phyloP scores from a whole-genome alignment of 306 rosid species.

The Begonia peltatifolia region DNA sequence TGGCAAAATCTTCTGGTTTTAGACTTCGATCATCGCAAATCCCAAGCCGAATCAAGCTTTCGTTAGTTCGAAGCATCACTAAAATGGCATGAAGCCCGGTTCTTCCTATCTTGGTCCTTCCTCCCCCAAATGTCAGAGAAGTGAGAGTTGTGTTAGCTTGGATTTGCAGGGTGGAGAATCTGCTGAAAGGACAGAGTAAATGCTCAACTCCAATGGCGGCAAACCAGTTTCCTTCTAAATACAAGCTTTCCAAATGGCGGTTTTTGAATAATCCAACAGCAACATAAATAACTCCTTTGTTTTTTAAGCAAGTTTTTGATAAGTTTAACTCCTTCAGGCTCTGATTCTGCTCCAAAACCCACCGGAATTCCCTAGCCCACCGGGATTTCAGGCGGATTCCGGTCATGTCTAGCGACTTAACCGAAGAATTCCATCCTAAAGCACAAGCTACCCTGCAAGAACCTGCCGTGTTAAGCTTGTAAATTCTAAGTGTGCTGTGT shows the following conservation, averaged over 20 bases:
- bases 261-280: constrained; percentile 89
- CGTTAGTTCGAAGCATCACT: constrained; percentile 51
- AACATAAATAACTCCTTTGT: constrained; percentile 65
- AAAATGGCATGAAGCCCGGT: constrained; percentile 61
- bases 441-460: constrained; percentile 73
- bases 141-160: constrained; percentile 73
- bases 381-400: constrained; percentile 66
- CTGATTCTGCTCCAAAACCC: constrained; percentile 73
- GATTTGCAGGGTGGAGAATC: constrained; percentile 66
- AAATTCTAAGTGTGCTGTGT: constrained; percentile 50
- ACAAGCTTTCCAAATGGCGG: constrained; percentile 42
- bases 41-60: constrained; percentile 47
- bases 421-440: constrained; percentile 70
- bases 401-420: constrained; percentile 65
- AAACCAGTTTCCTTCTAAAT: constrained; percentile 59
- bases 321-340: constrained; percentile 55
- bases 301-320: constrained; percentile 59
- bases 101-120: constrained; percentile 69
- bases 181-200: constrained; percentile 74
- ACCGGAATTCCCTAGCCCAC: constrained; percentile 80
- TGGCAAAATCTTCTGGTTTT: constrained; percentile 53
- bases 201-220: constrained; percentile 66
- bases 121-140: constrained; percentile 63
- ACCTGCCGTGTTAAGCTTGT: constrained; percentile 50
- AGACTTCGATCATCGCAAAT: constrained; percentile 69